phyloP scores from a whole-genome alignment of 371 early-diverging fungal species.

The Circinella minor region DNA sequence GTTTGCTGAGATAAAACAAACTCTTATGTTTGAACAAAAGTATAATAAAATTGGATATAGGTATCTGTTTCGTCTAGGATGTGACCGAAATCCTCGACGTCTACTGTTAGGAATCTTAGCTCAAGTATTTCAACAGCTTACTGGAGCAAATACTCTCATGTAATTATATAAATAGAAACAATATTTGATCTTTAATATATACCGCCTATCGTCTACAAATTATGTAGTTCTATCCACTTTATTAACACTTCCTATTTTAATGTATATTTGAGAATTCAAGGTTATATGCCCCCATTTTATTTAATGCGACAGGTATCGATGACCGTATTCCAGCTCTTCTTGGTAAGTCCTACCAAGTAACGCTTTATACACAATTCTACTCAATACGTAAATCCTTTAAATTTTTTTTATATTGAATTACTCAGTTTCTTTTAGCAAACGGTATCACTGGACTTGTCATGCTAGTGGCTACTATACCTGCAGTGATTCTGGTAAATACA shows the following conservation, averaged over 20 bases:
- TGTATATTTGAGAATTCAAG: background rate
- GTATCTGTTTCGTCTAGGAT: conserved; percentile 15
- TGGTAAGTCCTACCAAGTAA: conserved; percentile 1
- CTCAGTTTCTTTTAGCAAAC: conserved; percentile 4
- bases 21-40: conserved; percentile 72
- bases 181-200: background rate
- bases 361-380: background rate
- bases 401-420: background rate
- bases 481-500: conserved; percentile 2
- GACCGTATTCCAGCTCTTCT: background rate
- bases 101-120: conserved; percentile 69
- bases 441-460: conserved; percentile 14
- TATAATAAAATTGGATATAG: conserved; percentile 45
- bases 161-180: conserved; percentile 30
- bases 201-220: too few species aligned
- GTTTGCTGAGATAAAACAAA: conserved; percentile 73
- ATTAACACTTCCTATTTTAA: too few species aligned
- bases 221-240: too few species aligned
- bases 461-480: conserved; percentile 11
- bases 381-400: too few species aligned
- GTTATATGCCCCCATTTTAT: conserved; percentile 13
- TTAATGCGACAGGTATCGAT: conserved; percentile 1
- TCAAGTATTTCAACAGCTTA: conserved; percentile 78
- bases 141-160: conserved; percentile 78
- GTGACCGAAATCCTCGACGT: conserved; percentile 59